Evolutionary conservation across 2,329 filamentous ascomycete species (phyloP), one percentile per base, ranked within the genome.

Genomic region (Colletotrichum abscissum): DNA sequence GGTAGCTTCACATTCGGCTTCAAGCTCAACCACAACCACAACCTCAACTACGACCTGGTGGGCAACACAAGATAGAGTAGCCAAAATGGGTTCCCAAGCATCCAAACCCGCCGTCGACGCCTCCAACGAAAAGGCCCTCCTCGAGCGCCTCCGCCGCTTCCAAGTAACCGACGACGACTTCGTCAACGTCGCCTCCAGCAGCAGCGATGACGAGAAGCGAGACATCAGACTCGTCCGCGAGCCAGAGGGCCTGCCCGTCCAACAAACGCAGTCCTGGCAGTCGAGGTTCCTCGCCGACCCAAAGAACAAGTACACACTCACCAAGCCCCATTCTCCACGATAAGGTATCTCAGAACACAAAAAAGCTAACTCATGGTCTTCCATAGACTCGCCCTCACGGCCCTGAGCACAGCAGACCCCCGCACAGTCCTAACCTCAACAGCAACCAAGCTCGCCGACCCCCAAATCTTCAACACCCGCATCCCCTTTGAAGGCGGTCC

Each of bases 401-500:
- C 93, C 2, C 86, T 97, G 63, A 92, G 90, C 79, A 87, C 89
- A 11, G 91, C 92, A 75, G 88, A 94, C 74, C 92, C 93, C 7
- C 88, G 88, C 70, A 83, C 89, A 12, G 87, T 95, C 57, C 88
- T 97, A 56, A 88, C 89, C 67, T 92, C 91, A 54, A 89, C 89
- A 9, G 84, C 90, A 0, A 86, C 92, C 33, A 84, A 89, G 67
- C 89, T 94, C 73, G 83, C 88, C 54, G 93, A 97, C 80, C 92
- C 91, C 67, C 95, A 97, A 69, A 88, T 93, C 74, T 97, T 95
- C 90, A 97, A 95, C 79, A 84, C 95, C 81, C 91, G 91, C 81
- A 95, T 97, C 73, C 93, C 94, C 0, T 88, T 94, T 67, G 95
- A 97, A 81, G 95, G 95, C 62, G 88, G 87, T 0, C 95, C 95